Percentiles rank a stretch among this genome's conserved stretches.
Evolutionary conservation across 805 yeast genomes (phyloP).

Genomic region (Lipomyces japonicus): DNA sequence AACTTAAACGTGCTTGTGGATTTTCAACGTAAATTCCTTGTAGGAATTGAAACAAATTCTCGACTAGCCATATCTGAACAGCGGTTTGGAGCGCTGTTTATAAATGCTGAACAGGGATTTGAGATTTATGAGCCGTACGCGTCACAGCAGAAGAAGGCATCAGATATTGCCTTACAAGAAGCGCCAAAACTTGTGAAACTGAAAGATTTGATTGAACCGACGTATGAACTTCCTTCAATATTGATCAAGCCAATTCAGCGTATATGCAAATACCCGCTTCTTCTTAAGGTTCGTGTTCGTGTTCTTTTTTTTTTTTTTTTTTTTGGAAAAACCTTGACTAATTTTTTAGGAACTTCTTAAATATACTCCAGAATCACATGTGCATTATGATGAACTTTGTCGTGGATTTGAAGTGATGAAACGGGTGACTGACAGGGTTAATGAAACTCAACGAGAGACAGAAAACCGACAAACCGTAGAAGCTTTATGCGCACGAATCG

Average conservation of each 20-base stretch:
- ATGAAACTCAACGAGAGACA: conserved; percentile 88
- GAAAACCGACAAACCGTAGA: conserved; percentile 74
- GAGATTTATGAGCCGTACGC: conserved; percentile 89
- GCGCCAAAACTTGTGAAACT: conserved; percentile 52
- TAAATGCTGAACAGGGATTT: conserved; percentile 81
- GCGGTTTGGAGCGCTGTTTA: conserved; percentile 82
- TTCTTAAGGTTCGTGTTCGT: conserved; percentile 42
- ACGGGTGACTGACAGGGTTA: conserved; percentile 80
- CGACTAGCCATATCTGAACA: conserved; percentile 69
- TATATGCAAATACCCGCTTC: conserved; percentile 87
- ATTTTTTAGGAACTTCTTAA: conserved; percentile 56
- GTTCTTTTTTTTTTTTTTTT: not conserved
- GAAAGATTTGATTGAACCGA: conserved; percentile 60
- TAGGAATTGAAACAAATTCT: conserved; percentile 86
- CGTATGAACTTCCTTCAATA: conserved; percentile 84
- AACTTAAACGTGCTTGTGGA: conserved; percentile 78
- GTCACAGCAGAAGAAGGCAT: conserved; percentile 80
- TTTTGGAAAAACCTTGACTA: not conserved
- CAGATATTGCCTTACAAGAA: conserved; percentile 68
- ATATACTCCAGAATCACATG: conserved; percentile 51
- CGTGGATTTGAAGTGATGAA: conserved; percentile 70
- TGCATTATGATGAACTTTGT: conserved; percentile 61
- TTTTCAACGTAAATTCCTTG: conserved; percentile 83
- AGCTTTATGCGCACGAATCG: conserved; percentile 67
- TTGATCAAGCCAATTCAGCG: conserved; percentile 93